A percentile compares a stretch with the other conserved stretches of the same genome.
These are phyloP conservation scores for Fragaria ananassa DNA, from an alignment of 306 rosid genomes.

Conservation along the genomic window DNA sequence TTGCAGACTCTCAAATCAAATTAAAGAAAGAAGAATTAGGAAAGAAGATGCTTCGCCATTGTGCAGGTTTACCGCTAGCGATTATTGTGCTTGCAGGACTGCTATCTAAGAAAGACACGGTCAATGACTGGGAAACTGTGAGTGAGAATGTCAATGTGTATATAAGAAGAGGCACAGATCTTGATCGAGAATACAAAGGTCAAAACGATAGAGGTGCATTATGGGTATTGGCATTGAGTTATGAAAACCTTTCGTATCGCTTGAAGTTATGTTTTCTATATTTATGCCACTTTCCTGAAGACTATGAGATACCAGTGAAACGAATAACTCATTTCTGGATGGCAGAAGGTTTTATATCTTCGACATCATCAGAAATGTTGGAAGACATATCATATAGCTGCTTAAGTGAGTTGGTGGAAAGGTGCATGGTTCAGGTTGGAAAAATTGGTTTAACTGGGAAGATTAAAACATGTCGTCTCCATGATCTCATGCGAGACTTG, in stretches of 20 bases:
- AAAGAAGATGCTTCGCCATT: neutral
- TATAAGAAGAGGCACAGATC: conserved; percentile 32
- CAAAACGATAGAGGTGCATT: conserved; percentile 3
- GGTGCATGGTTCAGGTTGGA: too few species aligned
- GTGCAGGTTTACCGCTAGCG: conserved; percentile 20
- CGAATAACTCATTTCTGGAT: conserved; percentile 43
- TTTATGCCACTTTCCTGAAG: conserved; percentile 54
- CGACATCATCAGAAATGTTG: neutral
- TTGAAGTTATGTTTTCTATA: conserved; percentile 52
- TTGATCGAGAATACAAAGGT: conserved; percentile 25
- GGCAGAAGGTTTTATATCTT: conserved; percentile 50
- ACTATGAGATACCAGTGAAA: conserved; percentile 38
- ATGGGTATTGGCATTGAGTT: conserved; percentile 47
- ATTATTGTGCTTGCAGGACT: conserved; percentile 15
- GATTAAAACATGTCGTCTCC: too few species aligned
- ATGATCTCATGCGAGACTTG: too few species aligned
- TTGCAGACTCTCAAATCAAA: too few species aligned
- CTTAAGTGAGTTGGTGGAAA: too few species aligned
- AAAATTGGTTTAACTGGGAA: too few species aligned
- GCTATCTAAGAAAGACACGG: neutral
- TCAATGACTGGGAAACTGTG: conserved; percentile 27
- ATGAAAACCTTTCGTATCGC: conserved; percentile 37
- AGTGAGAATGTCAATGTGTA: conserved; percentile 21
- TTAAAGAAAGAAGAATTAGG: too few species aligned
- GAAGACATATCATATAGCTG: conserved; percentile 46